Evolutionary conservation across 2,329 filamentous ascomycete genomes (phyloP), one percentile per base, ranked within the genome.

Genomic region (Neonectria sp.): DNA sequence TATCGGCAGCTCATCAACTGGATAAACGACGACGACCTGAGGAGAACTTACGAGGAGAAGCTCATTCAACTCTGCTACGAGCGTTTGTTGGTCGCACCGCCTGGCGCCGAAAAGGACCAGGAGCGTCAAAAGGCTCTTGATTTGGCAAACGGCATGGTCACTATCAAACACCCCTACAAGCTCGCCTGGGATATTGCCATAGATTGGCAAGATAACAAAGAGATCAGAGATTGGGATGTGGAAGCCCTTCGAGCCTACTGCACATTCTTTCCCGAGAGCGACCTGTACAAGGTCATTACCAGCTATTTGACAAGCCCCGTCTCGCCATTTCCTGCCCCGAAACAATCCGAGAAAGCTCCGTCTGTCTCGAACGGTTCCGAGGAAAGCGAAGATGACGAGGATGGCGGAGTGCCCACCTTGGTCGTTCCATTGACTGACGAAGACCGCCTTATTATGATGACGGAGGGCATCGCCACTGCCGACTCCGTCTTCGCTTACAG

Each of bases 141-240:
- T 67, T 84, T 96, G 59, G 95, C 95, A 1, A 90, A 91, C 69
- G 96, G 95, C 68, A 97, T 99, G 93, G 95, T 99, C 68, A 93
- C 97, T 67, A 96, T 99, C 78, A 95, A 95, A 74, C 95, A 98
- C 74, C 93, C 94, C 0, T 97, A 92, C 81, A 90, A 92, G 70
- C 86, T 97, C 17, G 96, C 96, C 0, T 99, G 97, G 97, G 92
- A 94, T 74, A 92, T 98, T 68, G 88, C 93, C 33, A 86, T 99
- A 65, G 94, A 98, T 77, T 98, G 95, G 93, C 89, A 93, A 72
- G 95, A 98, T 79, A 84, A 90, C 48, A 90, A 93, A 73, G 89
- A 89, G 53, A 87, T 96, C 55, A 84, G 87, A n/a, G 89, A 94
- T 29, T 92, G 94, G 84, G 95, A 98, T 76, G 88, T 90, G 49